A percentile compares a stretch with the other conserved stretches of the same genome.
phyloP scores from a whole-genome alignment of 441 rosid genomes.

The Cnidoscolus chayamansa region DNA sequence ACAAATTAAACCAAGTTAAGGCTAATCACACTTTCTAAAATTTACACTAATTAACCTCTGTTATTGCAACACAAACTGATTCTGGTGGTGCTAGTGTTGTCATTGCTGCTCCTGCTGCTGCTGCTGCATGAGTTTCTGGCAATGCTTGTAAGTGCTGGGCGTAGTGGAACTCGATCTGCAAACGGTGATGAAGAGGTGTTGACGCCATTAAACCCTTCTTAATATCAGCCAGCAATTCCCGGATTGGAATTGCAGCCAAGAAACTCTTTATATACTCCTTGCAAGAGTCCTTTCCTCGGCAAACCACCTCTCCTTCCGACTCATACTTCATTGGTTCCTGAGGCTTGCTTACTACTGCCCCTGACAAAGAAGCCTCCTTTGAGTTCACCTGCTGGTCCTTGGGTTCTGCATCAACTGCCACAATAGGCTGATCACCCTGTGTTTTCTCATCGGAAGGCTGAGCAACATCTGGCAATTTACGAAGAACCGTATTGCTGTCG shows the following conservation, averaged over 20 bases:
- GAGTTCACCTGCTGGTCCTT: constrained; percentile 22
- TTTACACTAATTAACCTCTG: constrained; percentile 29
- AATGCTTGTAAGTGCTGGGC: constrained; percentile 34
- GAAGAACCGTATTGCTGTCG: constrained; percentile 46
- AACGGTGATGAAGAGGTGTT: constrained; percentile 65
- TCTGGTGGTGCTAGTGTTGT: background rate
- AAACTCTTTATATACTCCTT: constrained; percentile 89
- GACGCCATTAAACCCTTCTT: constrained; percentile 69
- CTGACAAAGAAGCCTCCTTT: constrained; percentile 23
- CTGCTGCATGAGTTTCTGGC: background rate
- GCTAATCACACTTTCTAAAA: constrained; percentile 34
- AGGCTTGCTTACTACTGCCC: constrained; percentile 14
- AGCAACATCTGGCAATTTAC: constrained; percentile 32
- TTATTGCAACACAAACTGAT: background rate
- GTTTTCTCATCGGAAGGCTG: constrained; percentile 41
- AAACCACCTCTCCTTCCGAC: constrained; percentile 42
- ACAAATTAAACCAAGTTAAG: constrained; percentile 25
- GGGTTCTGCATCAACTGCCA: constrained; percentile 25
- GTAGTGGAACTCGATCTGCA: constrained; percentile 83
- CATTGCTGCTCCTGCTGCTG: constrained; percentile 26
- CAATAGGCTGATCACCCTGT: constrained; percentile 34
- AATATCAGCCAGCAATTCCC: constrained; percentile 74
- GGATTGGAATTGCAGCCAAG: constrained; percentile 81
- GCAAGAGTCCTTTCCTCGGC: constrained; percentile 80
- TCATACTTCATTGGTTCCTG: constrained; percentile 28